Conservation (phyloP, 1,139 yeast genomes). For the Zygosaccharomyces sapae region DNA sequence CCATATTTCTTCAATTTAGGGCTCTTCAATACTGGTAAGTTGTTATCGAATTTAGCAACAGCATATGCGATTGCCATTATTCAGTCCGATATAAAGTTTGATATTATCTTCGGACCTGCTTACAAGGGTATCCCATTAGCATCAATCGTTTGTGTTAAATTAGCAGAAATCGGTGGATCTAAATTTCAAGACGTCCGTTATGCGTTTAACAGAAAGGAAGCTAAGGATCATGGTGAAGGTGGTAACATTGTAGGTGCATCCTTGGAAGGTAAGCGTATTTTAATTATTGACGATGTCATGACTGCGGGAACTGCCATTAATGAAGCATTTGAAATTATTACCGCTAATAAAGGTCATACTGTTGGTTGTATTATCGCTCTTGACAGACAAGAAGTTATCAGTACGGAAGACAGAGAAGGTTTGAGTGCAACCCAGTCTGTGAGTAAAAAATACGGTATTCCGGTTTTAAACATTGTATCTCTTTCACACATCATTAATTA, state of each 20-base stretch:
- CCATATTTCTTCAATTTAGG: conserved; percentile 97
- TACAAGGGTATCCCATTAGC: conserved; percentile 96
- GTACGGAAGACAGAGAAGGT: conserved; percentile 42
- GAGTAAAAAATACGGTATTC: conserved; percentile 65
- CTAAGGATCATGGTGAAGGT: conserved; percentile 98
- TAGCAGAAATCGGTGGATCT: conserved; percentile 84
- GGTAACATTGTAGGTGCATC: conserved; percentile 87
- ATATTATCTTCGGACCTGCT: conserved; percentile 93
- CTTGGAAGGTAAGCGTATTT: conserved; percentile 62
- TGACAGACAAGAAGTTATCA: conserved; percentile 89
- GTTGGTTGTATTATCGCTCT: conserved; percentile 86
- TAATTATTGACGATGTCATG: conserved; percentile 94
- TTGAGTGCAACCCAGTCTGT: conserved; percentile 81
- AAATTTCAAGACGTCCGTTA: conserved; percentile 63
- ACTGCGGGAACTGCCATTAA: conserved; percentile 98
- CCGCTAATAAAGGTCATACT: conserved; percentile 63
- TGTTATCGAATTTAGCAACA: conserved; percentile 72
- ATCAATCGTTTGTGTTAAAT: conserved; percentile 85
- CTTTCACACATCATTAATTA: conserved; percentile 69
- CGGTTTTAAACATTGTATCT: conserved; percentile 76
- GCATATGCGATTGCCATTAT: conserved; percentile 88
- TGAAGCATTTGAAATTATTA: conserved; percentile 83
- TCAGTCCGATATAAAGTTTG: conserved; percentile 75
- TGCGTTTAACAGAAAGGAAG: conserved; percentile 82
- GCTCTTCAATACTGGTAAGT: conserved; percentile 75